phyloP scores from a whole-genome alignment of 1,284 basidiomycete species.

The Abortiporus biennis region DNA sequence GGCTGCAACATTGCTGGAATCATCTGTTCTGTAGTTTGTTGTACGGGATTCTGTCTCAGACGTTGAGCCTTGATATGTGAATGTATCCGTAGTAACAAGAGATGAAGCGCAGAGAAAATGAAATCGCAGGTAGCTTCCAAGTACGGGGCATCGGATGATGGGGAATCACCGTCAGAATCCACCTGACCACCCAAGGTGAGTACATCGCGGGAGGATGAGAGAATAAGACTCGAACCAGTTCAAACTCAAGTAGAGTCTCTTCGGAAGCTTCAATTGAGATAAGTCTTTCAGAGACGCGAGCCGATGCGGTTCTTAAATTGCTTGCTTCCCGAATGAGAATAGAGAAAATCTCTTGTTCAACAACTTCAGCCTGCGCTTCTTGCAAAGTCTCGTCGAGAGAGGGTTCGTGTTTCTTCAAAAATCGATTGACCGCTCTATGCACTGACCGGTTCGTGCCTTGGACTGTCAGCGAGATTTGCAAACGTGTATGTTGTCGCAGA shows the following conservation, averaged over 20 bases:
- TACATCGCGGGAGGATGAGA: neutral
- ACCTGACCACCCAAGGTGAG: slow-evolving; percentile 15
- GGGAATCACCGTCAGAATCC: slow-evolving; percentile 16
- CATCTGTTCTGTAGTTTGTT: slow-evolving; percentile 28
- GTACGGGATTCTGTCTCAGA: slow-evolving; percentile 24
- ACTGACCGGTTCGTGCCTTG: slow-evolving; percentile 27
- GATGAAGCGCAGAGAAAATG: slow-evolving; percentile 57
- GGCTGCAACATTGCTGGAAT: slow-evolving; percentile 44
- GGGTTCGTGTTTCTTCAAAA: slow-evolving; percentile 24
- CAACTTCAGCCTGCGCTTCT: slow-evolving; percentile 60
- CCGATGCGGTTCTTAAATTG: slow-evolving; percentile 62
- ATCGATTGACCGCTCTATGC: slow-evolving; percentile 32
- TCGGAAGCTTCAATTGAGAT: slow-evolving; percentile 70
- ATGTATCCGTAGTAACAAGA: slow-evolving; percentile 63
- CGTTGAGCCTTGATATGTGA: slow-evolving; percentile 42
- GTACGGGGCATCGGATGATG: slow-evolving; percentile 5
- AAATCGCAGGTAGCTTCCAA: slow-evolving; percentile 52
- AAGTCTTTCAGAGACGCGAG: slow-evolving; percentile 67
- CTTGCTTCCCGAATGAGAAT: slow-evolving; percentile 67
- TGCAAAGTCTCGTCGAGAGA: slow-evolving; percentile 46
- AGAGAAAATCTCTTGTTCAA: slow-evolving; percentile 75
- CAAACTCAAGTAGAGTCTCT: slow-evolving; percentile 61
- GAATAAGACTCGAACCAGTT: slow-evolving; percentile 36
- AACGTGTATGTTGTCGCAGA: slow-evolving; percentile 48
- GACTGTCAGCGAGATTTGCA: slow-evolving; percentile 49